Base-by-base conservation (phyloP, 345 rosid genomes). In the Moricandia arvensis region DNA sequence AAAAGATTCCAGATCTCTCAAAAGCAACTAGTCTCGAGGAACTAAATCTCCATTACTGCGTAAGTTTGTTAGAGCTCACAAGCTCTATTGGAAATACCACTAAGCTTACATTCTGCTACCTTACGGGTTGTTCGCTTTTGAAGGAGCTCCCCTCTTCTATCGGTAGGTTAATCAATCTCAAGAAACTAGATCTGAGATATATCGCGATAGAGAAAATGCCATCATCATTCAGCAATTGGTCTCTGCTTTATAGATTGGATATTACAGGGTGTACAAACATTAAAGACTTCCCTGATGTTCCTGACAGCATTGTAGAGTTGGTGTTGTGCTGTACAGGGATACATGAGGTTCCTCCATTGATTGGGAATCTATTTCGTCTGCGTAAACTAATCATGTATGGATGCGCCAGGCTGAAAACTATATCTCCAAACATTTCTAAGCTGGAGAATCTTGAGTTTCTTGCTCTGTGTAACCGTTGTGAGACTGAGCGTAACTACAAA, bases 271-370 rank as follows among this genome's bases (percentile, higher is more conserved):
- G 82, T 27, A 21, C 1, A 15, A 63, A n/a, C 3, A 65, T 82
- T 10, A 35, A 18, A 34, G 31, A 17, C 3, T 79, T 79, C 11
- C 78, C 82, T 57, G 4, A 59, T 43, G 66, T 71, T 71, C 75
- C 66, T 37, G 11, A 58, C 54, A 55, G 37, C 64, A 59, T 70
- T 8, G 11, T 8, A n/a, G 24, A 35, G 26, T 29, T 71, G 18
- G 4, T 1, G 2, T 71, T 71, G 31, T 6, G 21, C 53, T 2
- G 16, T 3, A 71, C 67, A 30, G 8, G 21, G 29, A 59, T 21
- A 21, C 1, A 21, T 1, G 24, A 21, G 24, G 24, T 21, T 21
- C 24, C 24, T 21, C 24, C 24, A 21, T 0, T 45, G 68, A 31
- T 72, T 45, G 34, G 21, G 26, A 61, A 61, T 30, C 24, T 72